A percentile compares a stretch with the other conserved stretches of the same genome.
phyloP scores from a whole-genome alignment of 2,329 filamentous ascomycete genomes.

The Fusarium sp. region DNA sequence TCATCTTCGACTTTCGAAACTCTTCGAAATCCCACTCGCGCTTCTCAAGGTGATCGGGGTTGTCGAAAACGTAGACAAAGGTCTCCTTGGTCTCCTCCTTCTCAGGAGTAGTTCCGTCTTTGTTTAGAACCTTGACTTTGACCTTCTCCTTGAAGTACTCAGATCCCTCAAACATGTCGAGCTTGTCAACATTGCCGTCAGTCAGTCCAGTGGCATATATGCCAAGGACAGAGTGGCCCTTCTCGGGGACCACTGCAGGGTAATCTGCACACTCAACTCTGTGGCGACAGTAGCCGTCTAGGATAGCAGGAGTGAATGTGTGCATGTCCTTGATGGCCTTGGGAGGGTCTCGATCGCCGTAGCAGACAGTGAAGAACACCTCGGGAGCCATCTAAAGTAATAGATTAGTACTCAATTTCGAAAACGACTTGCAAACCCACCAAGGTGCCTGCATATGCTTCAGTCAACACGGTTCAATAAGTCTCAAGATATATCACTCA shows the following conservation, averaged over 20 bases:
- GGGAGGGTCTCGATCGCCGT: conserved; percentile 63
- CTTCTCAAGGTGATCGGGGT: conserved; percentile 66
- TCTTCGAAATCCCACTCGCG: conserved; percentile 89
- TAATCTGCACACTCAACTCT: conserved; percentile 79
- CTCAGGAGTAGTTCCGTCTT: conserved; percentile 49
- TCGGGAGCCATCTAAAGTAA: conserved; percentile 76
- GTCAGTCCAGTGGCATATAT: conserved; percentile 82
- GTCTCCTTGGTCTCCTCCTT: conserved; percentile 61
- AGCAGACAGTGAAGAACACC: conserved; percentile 87
- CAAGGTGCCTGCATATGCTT: conserved; percentile 46
- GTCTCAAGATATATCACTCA: conserved; percentile 40
- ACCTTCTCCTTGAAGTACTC: conserved; percentile 72
- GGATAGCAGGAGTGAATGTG: conserved; percentile 76
- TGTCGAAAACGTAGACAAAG: conserved; percentile 72
- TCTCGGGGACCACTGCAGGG: conserved; percentile 74
- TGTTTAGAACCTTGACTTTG: conserved; percentile 61
- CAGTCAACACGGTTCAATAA: not conserved
- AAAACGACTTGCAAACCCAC: conserved; percentile 34
- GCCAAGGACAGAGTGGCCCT: conserved; percentile 72
- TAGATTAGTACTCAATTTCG: conserved; percentile 33
- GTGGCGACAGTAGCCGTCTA: conserved; percentile 75
- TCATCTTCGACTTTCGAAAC: conserved; percentile 79
- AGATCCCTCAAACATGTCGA: conserved; percentile 84
- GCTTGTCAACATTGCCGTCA: conserved; percentile 74
- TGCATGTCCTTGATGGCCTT: conserved; percentile 64